Evolutionary conservation across 192 early-diverging fungal genomes (phyloP).

Genomic region (Gorgonomyces haynaldii): DNA sequence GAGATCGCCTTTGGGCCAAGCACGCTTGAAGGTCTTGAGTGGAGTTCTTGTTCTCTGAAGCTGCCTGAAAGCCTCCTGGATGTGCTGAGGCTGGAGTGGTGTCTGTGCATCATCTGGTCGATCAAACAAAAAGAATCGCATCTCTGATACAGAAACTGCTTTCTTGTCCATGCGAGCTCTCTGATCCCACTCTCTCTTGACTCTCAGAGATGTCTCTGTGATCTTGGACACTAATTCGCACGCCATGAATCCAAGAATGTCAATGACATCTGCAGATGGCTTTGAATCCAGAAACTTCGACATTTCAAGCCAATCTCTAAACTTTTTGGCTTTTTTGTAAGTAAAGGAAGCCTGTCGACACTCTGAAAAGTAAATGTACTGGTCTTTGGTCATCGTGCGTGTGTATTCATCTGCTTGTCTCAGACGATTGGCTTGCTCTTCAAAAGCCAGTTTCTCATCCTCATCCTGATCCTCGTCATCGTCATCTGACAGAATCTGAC

Average conservation of each 20-base stretch:
- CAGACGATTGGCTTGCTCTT: slow-evolving; percentile 75
- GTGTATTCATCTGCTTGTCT: slow-evolving; percentile 86
- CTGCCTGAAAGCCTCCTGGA: slow-evolving; percentile 82
- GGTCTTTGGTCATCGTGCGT: slow-evolving; percentile 88
- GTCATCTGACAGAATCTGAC: slow-evolving; percentile 61
- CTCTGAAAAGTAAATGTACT: slow-evolving; percentile 97
- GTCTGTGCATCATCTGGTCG: slow-evolving; percentile 66
- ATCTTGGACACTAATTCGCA: slow-evolving; percentile 89
- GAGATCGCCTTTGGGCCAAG: too few relatives aligned
- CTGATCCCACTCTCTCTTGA: slow-evolving; percentile 30
- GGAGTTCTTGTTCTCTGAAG: neutral
- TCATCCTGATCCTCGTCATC: slow-evolving; percentile 73
- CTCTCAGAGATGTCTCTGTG: slow-evolving; percentile 70
- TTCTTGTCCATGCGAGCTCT: slow-evolving; percentile 12
- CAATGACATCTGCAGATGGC: slow-evolving; percentile 87
- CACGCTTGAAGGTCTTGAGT: neutral
- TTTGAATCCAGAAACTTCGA: slow-evolving; percentile 74
- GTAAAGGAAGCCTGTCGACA: slow-evolving; percentile 97
- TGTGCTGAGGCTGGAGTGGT: slow-evolving; percentile 72
- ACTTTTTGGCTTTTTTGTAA: slow-evolving; percentile 84
- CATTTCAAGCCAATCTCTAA: slow-evolving; percentile 94
- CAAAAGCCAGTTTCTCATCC: slow-evolving; percentile 73
- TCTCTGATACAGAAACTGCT: slow-evolving; percentile 23
- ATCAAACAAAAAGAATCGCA: slow-evolving; percentile 56
- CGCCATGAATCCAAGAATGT: slow-evolving; percentile 90